Percentiles rank a stretch among this genome's conserved stretches.
Evolutionary conservation across 2,329 filamentous ascomycete species (phyloP).

Genomic region (Knoxdaviesia capensis): DNA sequence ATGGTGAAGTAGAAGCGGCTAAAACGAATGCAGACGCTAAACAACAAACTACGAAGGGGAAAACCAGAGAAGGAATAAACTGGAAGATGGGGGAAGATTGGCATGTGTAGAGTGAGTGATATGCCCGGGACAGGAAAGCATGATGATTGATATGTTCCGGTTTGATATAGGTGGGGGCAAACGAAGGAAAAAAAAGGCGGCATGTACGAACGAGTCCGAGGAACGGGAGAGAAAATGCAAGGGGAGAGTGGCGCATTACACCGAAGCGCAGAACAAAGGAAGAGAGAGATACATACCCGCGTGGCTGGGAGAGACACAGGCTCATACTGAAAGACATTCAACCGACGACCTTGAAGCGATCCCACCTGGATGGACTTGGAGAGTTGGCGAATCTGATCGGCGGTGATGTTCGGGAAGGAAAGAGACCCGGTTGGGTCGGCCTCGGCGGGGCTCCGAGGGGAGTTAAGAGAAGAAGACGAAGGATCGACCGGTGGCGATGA

Average conservation of each 20-base stretch:
- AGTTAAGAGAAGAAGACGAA: no score
- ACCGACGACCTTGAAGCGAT: constrained; percentile 60
- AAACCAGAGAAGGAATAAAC: no score
- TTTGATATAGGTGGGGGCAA: no score
- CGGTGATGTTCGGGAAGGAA: not conserved
- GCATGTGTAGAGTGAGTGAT: no score
- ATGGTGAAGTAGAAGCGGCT: no score
- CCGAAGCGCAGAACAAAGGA: constrained; percentile 1
- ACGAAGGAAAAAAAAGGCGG: not conserved
- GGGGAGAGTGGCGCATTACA: not conserved
- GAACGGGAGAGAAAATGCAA: not conserved
- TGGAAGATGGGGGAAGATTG: no score
- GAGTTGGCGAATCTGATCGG: constrained; percentile 50
- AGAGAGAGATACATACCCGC: constrained; percentile 38
- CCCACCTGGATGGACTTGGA: constrained; percentile 53
- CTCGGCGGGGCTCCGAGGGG: no score
- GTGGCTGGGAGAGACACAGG: constrained; percentile 74
- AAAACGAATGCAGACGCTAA: no score
- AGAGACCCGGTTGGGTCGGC: no score
- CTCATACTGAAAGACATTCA: constrained; percentile 79
- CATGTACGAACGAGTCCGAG: not conserved
- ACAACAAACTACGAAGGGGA: no score
- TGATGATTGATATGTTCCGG: no score
- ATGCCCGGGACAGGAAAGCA: not conserved
- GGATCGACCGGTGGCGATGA: not conserved